Evolutionary conservation across 805 yeast genomes (phyloP).

Genomic region (Zygoascus ofunaensis): DNA sequence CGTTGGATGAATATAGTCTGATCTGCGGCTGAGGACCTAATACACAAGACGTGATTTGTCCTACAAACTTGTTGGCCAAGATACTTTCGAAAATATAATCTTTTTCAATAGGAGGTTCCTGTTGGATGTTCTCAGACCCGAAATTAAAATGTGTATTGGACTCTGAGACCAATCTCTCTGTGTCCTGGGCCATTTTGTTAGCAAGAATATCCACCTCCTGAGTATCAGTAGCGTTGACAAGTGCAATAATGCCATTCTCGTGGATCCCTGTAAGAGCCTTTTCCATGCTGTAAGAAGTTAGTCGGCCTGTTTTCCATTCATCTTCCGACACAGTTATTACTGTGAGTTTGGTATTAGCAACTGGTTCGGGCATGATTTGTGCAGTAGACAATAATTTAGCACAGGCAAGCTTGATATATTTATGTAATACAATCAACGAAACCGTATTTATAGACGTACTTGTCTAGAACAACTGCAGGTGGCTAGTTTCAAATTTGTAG

Average conservation of each 20-base stretch:
- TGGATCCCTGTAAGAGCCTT: constrained; percentile 5
- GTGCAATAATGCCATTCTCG: constrained; percentile 9
- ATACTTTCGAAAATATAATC: constrained; percentile 11
- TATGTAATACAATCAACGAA: too few relatives aligned
- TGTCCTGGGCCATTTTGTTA: constrained; percentile 11
- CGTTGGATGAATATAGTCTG: constrained; percentile 12
- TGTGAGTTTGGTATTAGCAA: neutral
- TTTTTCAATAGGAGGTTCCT: constrained; percentile 12
- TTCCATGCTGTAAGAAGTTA: neutral
- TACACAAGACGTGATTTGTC: constrained; percentile 8
- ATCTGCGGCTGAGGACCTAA: constrained; percentile 13
- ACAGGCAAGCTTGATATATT: too few relatives aligned
- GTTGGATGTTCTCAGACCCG: constrained; percentile 16
- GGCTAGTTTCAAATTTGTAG: too few relatives aligned
- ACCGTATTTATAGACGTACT: too few relatives aligned
- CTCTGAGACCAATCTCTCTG: constrained; percentile 2
- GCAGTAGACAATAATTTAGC: too few relatives aligned
- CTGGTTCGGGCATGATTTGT: constrained; percentile 12
- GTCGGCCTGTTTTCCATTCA: neutral
- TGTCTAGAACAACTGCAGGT: too few relatives aligned
- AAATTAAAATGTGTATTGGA: constrained; percentile 7
- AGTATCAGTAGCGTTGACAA: constrained; percentile 10
- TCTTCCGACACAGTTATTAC: constrained; percentile 29
- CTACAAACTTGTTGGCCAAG: constrained; percentile 10
- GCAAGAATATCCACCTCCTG: constrained; percentile 7